Conservation (phyloP, 2,329 filamentous ascomycete genomes). For the Fusarium haematococcum region DNA sequence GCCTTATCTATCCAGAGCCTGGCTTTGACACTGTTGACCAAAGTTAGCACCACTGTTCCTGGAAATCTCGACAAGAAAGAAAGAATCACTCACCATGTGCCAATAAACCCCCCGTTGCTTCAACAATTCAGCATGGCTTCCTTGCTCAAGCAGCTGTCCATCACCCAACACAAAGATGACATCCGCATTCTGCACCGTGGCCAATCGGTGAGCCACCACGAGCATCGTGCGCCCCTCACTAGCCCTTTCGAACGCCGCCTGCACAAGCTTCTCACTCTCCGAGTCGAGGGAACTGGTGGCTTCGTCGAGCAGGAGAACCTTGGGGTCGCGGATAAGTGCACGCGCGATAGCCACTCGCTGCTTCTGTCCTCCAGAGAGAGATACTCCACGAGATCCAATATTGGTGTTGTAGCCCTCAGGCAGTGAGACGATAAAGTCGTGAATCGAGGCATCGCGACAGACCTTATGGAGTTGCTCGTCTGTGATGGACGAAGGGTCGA, state of each 20-base stretch:
- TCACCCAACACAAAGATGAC: constrained; percentile 83
- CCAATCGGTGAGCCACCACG: constrained; percentile 81
- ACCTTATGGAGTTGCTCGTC: constrained; percentile 64
- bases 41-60: constrained; percentile 34
- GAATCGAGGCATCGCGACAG: constrained; percentile 73
- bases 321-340: constrained; percentile 74
- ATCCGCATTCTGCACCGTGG: constrained; percentile 82
- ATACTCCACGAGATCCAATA: constrained; percentile 74
- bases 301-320: constrained; percentile 77
- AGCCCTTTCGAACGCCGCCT: constrained; percentile 75
- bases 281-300: constrained; percentile 78
- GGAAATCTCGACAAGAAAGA: not conserved
- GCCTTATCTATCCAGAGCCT: constrained; percentile 64
- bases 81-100: constrained; percentile 63
- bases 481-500: constrained; percentile 64
- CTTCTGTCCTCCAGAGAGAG: constrained; percentile 77
- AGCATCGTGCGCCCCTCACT: constrained; percentile 73
- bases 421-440: constrained; percentile 76
- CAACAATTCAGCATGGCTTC: constrained; percentile 64
- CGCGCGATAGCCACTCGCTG: constrained; percentile 78
- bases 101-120: constrained; percentile 66
- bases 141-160: constrained; percentile 66
- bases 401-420: constrained; percentile 76
- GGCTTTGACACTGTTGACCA: constrained; percentile 65
- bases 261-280: constrained; percentile 70